These are phyloP conservation scores for Auricularia cornea DNA, from an alignment of 768 basidiomycete species.

Conservation along the genomic window DNA sequence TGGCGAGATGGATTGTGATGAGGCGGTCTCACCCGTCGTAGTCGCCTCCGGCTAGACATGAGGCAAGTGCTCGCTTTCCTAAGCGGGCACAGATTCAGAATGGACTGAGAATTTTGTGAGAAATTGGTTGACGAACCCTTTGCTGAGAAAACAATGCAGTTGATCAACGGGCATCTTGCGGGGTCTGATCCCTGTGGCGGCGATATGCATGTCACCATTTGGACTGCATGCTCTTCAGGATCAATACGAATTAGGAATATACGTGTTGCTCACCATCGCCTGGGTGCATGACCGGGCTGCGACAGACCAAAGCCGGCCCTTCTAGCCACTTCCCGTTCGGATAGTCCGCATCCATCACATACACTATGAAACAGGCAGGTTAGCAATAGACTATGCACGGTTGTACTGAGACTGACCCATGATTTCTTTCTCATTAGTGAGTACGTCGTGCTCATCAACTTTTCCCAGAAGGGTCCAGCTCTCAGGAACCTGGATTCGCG, in stretches of 20 bases:
- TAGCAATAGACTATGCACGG: not conserved
- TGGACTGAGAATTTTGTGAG: not conserved
- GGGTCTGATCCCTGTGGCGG: conserved; percentile 31
- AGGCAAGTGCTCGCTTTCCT: conserved; percentile 4
- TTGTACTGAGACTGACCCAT: conserved; percentile 42
- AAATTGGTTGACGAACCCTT: conserved; percentile 33
- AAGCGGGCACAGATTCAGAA: not conserved
- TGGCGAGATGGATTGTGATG: not conserved
- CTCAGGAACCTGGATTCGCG: conserved; percentile 61
- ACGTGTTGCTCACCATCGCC: conserved; percentile 59
- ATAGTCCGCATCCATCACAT: conserved; percentile 46
- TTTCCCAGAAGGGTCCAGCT: conserved; percentile 70
- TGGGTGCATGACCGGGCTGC: conserved; percentile 68
- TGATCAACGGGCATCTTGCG: conserved; percentile 48
- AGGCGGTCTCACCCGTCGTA: conserved; percentile 6
- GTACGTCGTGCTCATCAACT: conserved; percentile 65
- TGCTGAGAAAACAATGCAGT: conserved; percentile 64
- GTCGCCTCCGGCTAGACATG: conserved; percentile 13
- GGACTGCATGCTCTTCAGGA: conserved; percentile 33
- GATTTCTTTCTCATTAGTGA: conserved; percentile 46
- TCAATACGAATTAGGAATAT: no score
- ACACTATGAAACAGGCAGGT: conserved; percentile 32
- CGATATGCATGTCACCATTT: conserved; percentile 16
- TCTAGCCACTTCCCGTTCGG: conserved; percentile 44
- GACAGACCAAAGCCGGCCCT: conserved; percentile 54